Conservation (phyloP, 768 basidiomycete species). For the Tricholoma furcatifolium region DNA sequence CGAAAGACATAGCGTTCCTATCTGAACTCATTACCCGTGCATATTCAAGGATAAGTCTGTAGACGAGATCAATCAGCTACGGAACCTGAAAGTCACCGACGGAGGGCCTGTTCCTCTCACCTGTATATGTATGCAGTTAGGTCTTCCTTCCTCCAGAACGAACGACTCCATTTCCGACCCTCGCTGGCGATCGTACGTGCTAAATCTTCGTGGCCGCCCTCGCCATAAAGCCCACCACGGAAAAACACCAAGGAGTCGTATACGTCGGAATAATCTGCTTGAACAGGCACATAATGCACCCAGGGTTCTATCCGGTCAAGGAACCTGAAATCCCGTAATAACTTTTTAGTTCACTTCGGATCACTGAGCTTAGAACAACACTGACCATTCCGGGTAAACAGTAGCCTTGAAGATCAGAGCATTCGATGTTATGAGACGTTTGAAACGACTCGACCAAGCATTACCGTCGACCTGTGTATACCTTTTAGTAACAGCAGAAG, state of each 20-base stretch:
- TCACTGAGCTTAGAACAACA: not conserved
- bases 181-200: slow-evolving; percentile 29
- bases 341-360: not conserved
- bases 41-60: slow-evolving; percentile 28
- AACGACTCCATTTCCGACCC: slow-evolving; percentile 31
- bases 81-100: not conserved
- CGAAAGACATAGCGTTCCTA: slow-evolving; percentile 27
- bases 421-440: slow-evolving; percentile 52
- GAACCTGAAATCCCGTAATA: slow-evolving; percentile 19
- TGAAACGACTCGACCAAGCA: slow-evolving; percentile 60
- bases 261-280: slow-evolving; percentile 54
- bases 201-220: slow-evolving; percentile 49
- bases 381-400: slow-evolving; percentile 60
- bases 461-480: slow-evolving; percentile 43
- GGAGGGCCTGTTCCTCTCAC: slow-evolving; percentile 22
- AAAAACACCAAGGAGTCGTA: slow-evolving; percentile 68
- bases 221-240: slow-evolving; percentile 47
- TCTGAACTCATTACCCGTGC: slow-evolving; percentile 28
- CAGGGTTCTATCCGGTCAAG: slow-evolving; percentile 41
- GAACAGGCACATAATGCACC: slow-evolving; percentile 65
- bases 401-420: slow-evolving; percentile 61
- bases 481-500: not conserved
- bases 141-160: slow-evolving; percentile 49
- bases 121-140: slow-evolving; percentile 47
- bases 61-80: not conserved